Evolutionary conservation across 371 early-diverging fungal genomes (phyloP).

Genomic region (Apophysomyces elegans): DNA sequence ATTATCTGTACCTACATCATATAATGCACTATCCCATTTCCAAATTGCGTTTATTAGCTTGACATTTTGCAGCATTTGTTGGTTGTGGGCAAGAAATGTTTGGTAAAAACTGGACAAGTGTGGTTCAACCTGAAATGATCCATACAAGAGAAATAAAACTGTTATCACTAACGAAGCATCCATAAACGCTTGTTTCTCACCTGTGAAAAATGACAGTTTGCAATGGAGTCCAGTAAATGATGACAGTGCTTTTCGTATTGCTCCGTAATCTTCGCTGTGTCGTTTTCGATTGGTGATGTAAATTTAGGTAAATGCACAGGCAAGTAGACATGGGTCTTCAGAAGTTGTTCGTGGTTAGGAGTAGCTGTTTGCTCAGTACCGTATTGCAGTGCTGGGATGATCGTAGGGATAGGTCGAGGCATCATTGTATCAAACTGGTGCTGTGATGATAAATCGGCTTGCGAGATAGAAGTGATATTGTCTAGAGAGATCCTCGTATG

Average conservation of each 20-base stretch:
- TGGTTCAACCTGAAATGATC: not conserved
- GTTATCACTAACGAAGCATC: not conserved
- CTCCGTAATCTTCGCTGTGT: not conserved
- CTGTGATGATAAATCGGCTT: not conserved
- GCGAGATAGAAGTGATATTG: not conserved
- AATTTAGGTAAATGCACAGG: not conserved
- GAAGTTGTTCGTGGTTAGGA: not conserved
- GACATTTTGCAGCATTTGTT: not conserved
- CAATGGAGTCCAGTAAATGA: not conserved
- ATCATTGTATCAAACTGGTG: not conserved
- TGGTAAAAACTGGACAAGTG: not conserved
- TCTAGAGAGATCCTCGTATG: not conserved
- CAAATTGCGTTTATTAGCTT: not conserved
- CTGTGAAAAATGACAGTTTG: not conserved
- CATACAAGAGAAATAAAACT: not conserved
- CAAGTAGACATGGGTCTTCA: not conserved
- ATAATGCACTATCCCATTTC: not conserved
- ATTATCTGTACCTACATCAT: not conserved
- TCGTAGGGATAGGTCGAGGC: not conserved
- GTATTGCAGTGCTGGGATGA: not conserved
- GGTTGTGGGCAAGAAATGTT: not conserved
- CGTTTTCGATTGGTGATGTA: not conserved
- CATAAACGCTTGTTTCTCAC: not conserved
- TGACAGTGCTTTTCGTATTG: not conserved
- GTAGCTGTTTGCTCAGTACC: not conserved